Evolutionary conservation across 108 stramenopile genomes (phyloP).

Genomic region (Skeletonema tropicum): DNA sequence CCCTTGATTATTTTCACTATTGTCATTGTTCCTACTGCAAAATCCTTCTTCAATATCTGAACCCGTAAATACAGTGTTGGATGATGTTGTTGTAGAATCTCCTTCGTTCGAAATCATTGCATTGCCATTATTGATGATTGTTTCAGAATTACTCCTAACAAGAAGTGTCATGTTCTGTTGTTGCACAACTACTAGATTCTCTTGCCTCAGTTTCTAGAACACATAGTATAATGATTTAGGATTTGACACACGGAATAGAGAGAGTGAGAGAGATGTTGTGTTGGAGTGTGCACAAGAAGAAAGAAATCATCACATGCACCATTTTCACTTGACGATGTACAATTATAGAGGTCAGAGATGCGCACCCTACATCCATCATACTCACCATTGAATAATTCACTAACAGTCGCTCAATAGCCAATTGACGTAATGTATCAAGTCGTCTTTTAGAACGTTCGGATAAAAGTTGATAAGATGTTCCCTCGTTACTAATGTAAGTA

Average conservation of each 20-base stretch:
- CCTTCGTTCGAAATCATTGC: neutral
- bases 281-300: neutral
- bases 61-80: neutral
- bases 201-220: neutral
- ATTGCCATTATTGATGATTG: too few species aligned
- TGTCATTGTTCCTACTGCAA: neutral
- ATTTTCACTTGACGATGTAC: too few species aligned
- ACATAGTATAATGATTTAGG: too few species aligned
- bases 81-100: neutral
- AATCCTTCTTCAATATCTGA: constrained; percentile 2
- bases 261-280: neutral
- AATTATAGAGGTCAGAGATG: too few species aligned
- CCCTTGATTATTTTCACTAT: neutral
- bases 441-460: neutral
- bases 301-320: neutral
- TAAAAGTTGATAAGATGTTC: neutral
- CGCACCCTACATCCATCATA: neutral
- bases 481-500: neutral
- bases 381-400: constrained; percentile 4
- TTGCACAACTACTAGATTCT: neutral
- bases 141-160: neutral
- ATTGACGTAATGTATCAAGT: constrained; percentile 1
- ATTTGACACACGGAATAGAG: too few species aligned
- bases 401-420: neutral
- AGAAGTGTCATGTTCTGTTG: neutral